These are phyloP conservation scores for Kockiozyma suomiensis DNA, from an alignment of 805 yeast species.

Conservation along the genomic window DNA sequence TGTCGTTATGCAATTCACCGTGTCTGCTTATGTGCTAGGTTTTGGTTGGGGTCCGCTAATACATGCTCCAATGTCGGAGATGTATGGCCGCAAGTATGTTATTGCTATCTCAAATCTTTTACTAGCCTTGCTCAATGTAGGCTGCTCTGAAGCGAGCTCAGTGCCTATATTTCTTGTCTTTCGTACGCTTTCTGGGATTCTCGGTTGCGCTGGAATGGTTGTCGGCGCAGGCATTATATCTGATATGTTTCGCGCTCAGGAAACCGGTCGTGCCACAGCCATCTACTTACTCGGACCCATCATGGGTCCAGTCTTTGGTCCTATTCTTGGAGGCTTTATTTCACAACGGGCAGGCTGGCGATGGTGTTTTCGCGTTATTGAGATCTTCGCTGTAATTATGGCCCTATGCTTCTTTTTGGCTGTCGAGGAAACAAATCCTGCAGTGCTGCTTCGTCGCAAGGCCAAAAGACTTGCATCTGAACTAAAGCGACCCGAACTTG, in stretches of 20 bases:
- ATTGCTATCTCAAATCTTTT: constrained; percentile 21
- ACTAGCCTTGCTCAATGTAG: constrained; percentile 22
- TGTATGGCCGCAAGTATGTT: constrained; percentile 32
- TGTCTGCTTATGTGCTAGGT: constrained; percentile 30
- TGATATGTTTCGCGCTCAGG: constrained; percentile 22
- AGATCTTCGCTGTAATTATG: constrained; percentile 32
- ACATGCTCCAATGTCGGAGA: constrained; percentile 30
- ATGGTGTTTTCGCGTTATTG: constrained; percentile 66
- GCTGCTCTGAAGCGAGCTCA: constrained; percentile 29
- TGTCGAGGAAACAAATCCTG: constrained; percentile 85
- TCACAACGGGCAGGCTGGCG: constrained; percentile 68
- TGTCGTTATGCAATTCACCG: constrained; percentile 22
- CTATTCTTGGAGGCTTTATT: constrained; percentile 58
- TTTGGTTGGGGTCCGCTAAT: constrained; percentile 34
- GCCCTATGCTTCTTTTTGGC: constrained; percentile 38
- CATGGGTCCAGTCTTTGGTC: constrained; percentile 60
- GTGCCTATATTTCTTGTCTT: constrained; percentile 25
- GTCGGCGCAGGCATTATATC: constrained; percentile 34
- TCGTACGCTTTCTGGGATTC: constrained; percentile 26
- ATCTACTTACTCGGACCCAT: constrained; percentile 28
- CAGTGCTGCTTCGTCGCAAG: constrained; percentile 57
- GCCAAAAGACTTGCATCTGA: constrained; percentile 7
- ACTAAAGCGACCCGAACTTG: constrained; percentile 8
- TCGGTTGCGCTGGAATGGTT: constrained; percentile 32
- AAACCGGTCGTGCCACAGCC: constrained; percentile 28